These are phyloP conservation scores for Epicoccum nigrum DNA, from an alignment of 2,329 filamentous ascomycete species.

Conservation along the genomic window DNA sequence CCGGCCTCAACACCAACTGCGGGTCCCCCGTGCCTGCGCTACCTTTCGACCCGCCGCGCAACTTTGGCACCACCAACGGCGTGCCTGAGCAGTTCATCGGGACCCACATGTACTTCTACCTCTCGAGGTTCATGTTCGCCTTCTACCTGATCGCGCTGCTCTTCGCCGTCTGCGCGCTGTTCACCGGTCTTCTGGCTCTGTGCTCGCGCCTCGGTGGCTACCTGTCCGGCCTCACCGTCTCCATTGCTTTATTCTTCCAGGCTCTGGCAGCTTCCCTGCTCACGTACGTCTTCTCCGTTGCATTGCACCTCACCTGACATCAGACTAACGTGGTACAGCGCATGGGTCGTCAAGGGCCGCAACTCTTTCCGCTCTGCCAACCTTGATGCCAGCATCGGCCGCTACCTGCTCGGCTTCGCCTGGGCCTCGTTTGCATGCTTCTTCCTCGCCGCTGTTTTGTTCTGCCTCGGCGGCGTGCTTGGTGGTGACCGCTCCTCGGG, in stretches of 20 bases:
- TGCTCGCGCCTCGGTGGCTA: conserved; percentile 74
- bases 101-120: conserved; percentile 73
- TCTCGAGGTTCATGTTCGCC: conserved; percentile 92
- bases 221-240: conserved; percentile 64
- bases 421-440: conserved; percentile 74
- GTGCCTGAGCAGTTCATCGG: conserved; percentile 62
- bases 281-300: conserved; percentile 66
- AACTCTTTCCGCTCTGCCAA: conserved; percentile 65
- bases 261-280: conserved; percentile 71
- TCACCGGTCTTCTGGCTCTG: conserved; percentile 71
- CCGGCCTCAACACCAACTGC: conserved; percentile 66
- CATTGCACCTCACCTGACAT: not conserved
- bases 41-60: conserved; percentile 69
- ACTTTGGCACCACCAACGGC: conserved; percentile 63
- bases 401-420: conserved; percentile 75
- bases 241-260: conserved; percentile 72
- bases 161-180: conserved; percentile 72
- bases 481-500: conserved; percentile 51
- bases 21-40: conserved; percentile 64
- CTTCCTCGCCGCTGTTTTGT: conserved; percentile 69
- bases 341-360: conserved; percentile 72
- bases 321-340: conserved; percentile 50
- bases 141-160: conserved; percentile 86
- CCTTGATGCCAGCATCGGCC: conserved; percentile 66
- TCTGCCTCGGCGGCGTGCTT: conserved; percentile 66